Evolutionary conservation across 257 asterid species (phyloP).

Genomic region (Paulownia fortunei): DNA sequence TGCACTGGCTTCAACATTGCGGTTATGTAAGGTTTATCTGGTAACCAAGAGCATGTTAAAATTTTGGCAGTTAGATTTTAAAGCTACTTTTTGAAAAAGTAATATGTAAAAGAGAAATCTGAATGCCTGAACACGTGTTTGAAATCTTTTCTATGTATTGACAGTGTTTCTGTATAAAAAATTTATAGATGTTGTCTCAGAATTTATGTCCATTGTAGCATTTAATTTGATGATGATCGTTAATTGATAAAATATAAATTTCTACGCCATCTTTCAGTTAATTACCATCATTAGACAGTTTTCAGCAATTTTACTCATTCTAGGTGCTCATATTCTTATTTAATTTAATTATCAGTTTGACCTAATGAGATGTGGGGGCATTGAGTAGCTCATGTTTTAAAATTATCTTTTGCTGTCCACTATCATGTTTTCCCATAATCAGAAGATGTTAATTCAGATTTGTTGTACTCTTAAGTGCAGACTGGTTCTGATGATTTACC

Average conservation of each 20-base stretch:
- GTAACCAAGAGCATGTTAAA: no score
- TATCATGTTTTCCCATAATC: slow-evolving; percentile 4
- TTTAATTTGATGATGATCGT: neutral
- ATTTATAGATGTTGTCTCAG: neutral
- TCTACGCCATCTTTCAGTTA: neutral
- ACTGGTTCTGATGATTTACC: slow-evolving; percentile 83
- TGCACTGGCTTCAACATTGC: no score
- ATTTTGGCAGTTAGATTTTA: no score
- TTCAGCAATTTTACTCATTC: neutral
- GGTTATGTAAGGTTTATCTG: no score
- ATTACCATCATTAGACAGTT: neutral
- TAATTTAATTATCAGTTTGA: neutral
- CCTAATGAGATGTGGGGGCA: neutral
- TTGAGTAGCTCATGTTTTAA: no score
- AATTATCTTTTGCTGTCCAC: neutral
- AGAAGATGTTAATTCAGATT: slow-evolving; percentile 18
- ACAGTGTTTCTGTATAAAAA: neutral
- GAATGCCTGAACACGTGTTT: neutral
- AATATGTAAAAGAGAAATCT: no score
- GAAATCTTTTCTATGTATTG: neutral
- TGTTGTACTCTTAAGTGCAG: slow-evolving; percentile 51
- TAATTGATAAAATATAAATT: neutral
- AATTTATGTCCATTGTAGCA: neutral
- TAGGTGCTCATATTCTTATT: neutral
- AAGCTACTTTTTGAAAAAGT: no score